These are phyloP conservation scores for Jaapia argillacea DNA, from an alignment of 768 basidiomycete species.

Conservation along the genomic window DNA sequence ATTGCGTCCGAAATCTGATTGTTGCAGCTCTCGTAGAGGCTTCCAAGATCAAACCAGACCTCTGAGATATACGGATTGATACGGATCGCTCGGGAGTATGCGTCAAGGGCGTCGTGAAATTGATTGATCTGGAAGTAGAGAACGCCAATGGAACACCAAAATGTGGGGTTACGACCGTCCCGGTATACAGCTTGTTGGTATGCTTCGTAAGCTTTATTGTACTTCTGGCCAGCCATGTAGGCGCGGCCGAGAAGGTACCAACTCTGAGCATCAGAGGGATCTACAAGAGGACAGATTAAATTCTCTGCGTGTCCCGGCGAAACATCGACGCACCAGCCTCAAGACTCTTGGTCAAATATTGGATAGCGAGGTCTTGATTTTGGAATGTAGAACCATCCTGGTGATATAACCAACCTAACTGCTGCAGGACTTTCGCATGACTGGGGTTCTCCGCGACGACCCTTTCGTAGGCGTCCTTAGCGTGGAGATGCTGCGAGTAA, in stretches of 20 bases:
- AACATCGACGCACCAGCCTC: constrained; percentile 66
- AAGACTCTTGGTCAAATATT: constrained; percentile 88
- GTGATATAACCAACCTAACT: constrained; percentile 96
- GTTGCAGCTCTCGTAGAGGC: constrained; percentile 96
- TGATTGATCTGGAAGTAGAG: constrained; percentile 99
- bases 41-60: constrained; percentile 96
- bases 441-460: constrained; percentile 89
- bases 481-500: constrained; percentile 60
- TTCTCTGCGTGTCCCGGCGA: too few relatives aligned
- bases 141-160: constrained; percentile 99
- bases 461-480: constrained; percentile 93
- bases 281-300: constrained; percentile 77
- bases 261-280: constrained; percentile 91
- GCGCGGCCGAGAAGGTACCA: constrained; percentile 99
- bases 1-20: constrained; percentile 98
- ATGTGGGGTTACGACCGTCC: constrained; percentile 97
- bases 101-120: constrained; percentile 96
- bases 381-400: constrained; percentile 93
- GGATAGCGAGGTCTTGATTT: constrained; percentile 90
- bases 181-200: constrained; percentile 99
- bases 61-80: constrained; percentile 96
- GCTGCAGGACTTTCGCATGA: constrained; percentile 95
- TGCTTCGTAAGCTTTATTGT: constrained; percentile 99
- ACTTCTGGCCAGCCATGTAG: constrained; percentile 97
- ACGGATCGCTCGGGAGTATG: constrained; percentile 96